Evolutionary conservation across 2,329 filamentous ascomycete genomes (phyloP), one percentile per base, ranked within the genome.

Genomic region (Dactylellina parvicollis): DNA sequence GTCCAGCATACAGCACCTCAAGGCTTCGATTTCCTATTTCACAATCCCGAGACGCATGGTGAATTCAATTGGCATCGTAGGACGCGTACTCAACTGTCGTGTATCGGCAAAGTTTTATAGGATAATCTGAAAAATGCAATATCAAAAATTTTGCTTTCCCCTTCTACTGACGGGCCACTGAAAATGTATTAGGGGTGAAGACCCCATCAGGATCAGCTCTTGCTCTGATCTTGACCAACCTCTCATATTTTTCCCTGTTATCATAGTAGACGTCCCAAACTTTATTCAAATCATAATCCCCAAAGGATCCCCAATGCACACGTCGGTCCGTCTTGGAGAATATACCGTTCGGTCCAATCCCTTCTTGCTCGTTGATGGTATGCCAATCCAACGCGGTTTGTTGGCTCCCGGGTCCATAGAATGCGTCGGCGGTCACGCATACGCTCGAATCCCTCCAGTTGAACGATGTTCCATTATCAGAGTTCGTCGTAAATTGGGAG

Each of bases 361-460:
- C 60, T 42, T 64, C 60, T n/a, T 28, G 59, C 54, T 84, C 82
- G 40, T 84, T 84, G 26, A 78, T 78, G 2, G 76, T 77, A 75
- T 84, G 82, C 82, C 82, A 85, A 16, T 80, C 78, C 24, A 80
- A 74, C 2, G 83, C 83, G 1, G 76, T 79, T 2, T 76, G 60
- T 57, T 80, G 81, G 5, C 77, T 75, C 0, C 78, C 77, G 1
- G 76, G 75, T 9, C 79, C 79, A 46, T 85, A 81, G 75, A 85
- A 85, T 59, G 81, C 83, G 64, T 85, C 84, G 16, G 84, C 78
- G 0, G 78, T 80, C 34, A 78, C 78, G 4, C 78, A 76, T 4
- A 84, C 75, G 2, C 79, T 82, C 0, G 81, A 81, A 75, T 85
- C 83, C 52, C 84, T 79, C 82, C 82, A 84, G 76, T 82, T 84